Evolutionary conservation across 768 basidiomycete species (phyloP), one percentile per base, ranked within the genome.

Genomic region (Lanmaoa pseudosensibilis): DNA sequence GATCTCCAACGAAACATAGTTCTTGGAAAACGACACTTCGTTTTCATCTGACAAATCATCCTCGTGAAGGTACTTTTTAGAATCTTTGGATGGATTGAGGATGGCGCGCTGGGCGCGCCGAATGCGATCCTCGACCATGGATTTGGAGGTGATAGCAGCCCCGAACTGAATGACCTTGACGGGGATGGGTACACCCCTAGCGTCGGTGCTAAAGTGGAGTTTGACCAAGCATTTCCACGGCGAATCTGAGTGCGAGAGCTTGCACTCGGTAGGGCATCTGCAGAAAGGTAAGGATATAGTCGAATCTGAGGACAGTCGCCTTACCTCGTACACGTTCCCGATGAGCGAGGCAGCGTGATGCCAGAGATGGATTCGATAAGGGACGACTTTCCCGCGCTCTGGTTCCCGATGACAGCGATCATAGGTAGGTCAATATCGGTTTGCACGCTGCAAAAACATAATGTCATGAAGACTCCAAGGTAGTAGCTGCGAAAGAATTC

Each of bases 361-460:
- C 88, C 86, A 0, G 87, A 88, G 44, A 91, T 89, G 0, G 86
- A 80, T 61, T 91, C 88, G 12, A 91, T 90, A 5, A 90, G 76
- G 0, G 88, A 90, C 0, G 87, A 88, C 62, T 90, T 90, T 0
- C 89, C 89, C 0, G 86, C 86, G 43, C 84, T 87, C 59, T 91
- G 89, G 2, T 77, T 80, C 1, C 89, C 88, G 18, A 89, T 80
- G 41, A 90, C 89, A 0, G 83, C 85, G 33, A 91, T 88, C 58
- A 83, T 81, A 0, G 90, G 89, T 0, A 91, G 72, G 61, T 89
- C 86, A 11, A 92, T 82, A 50, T 90, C 86, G 15, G 80, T 74
- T 57, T 89, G 82, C 0, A 86, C 85, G 0, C 88, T 90, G 43
- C 5, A 2, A 11, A 54, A 19, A 23, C n/a, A 16, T 5, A n/a